Conservation (phyloP, 2,329 filamentous ascomycete genomes). For the Nothophaeocryptopus gaeumannii region DNA sequence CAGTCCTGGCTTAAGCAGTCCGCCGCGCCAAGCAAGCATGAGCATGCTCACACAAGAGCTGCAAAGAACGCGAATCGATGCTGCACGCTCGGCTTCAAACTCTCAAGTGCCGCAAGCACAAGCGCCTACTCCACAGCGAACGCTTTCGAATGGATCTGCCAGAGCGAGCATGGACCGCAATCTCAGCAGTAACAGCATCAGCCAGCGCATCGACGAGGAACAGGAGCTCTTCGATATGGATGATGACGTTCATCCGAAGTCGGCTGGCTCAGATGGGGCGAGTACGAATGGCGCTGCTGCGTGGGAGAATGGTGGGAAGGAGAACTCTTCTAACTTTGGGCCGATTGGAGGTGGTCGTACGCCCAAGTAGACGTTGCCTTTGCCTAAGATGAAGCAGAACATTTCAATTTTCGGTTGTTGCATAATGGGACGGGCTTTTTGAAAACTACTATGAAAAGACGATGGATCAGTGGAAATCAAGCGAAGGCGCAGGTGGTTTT, state of each 20-base stretch:
- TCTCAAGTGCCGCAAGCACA: conserved; percentile 3
- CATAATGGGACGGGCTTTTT: too few relatives aligned
- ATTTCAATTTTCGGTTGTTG: too few relatives aligned
- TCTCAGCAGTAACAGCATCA: conserved; percentile 24
- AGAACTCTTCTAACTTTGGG: conserved; percentile 14
- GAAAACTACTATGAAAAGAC: too few relatives aligned
- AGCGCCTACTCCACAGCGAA: conserved; percentile 13
- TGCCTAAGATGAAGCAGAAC: too few relatives aligned
- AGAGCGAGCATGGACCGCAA: conserved; percentile 23
- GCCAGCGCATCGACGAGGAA: conserved; percentile 25
- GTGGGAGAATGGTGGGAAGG: conserved; percentile 3
- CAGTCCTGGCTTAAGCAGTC: conserved; percentile 51
- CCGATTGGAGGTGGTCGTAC: conserved; percentile 22
- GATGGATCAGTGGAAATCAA: too few relatives aligned
- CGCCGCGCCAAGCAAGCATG: conserved; percentile 57
- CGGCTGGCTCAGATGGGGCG: conserved; percentile 1
- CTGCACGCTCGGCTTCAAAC: conserved; percentile 28
- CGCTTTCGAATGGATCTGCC: conserved; percentile 24
- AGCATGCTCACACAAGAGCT: conserved; percentile 60
- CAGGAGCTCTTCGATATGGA: conserved; percentile 27
- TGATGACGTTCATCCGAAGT: conserved; percentile 16
- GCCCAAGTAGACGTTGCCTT: conserved; percentile 9
- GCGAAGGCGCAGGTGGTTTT: too few relatives aligned
- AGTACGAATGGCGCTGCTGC: not conserved
- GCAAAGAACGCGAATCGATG: conserved; percentile 37